Base-by-base conservation (phyloP, 805 yeast genomes). In the Teunomyces barrocoloradensis region DNA sequence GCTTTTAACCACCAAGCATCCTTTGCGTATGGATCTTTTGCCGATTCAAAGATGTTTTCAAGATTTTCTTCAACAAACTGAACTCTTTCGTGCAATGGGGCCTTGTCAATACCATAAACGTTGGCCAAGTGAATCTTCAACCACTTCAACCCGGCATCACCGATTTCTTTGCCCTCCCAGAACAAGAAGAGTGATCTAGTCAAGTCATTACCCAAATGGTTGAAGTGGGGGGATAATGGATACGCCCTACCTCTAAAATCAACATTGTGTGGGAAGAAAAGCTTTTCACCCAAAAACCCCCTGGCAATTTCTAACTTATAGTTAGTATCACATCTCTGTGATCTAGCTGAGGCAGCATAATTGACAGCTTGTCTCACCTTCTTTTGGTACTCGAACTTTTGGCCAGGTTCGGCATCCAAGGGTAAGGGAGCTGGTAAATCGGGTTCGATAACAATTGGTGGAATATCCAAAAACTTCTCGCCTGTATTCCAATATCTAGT, bases 241-340 rank as follows among this genome's bases (percentile, higher is more conserved):
- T 87, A 87, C 2, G 92, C 89, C 65, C 95, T 79, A 6, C 95
- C 95, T 68, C 95, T 78, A 59, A 87, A 87, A 64, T 87, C 95
- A 47, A 87, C 68, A 52, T 85, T 85, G 60, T 87, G 92, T 6
- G 95, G 94, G 71, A 87, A 87, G 60, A 78, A 86, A 56, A 87
- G 78, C 53, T 68, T 69, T 63, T 87, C 94, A 20, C 95, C 95
- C 48, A 78, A 86, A 68, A 66, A 85, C 0, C 96, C 97, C 53
- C 98, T 78, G 0, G 99, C 98, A 61, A 94, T 89, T 65, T 94
- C 99, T 44, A 94, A 69, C 64, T 89, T 94, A 65, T 94, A 94
- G 64, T 94, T 92, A 52, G 88, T 77, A 66, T 91, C 97, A 71
- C 99, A 94, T 65, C 99, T 81, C 63, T 85, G 87, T 0, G 98